Base-by-base conservation (phyloP, 208 protist genomes). In the Endotrypanum monterogeii region DNA sequence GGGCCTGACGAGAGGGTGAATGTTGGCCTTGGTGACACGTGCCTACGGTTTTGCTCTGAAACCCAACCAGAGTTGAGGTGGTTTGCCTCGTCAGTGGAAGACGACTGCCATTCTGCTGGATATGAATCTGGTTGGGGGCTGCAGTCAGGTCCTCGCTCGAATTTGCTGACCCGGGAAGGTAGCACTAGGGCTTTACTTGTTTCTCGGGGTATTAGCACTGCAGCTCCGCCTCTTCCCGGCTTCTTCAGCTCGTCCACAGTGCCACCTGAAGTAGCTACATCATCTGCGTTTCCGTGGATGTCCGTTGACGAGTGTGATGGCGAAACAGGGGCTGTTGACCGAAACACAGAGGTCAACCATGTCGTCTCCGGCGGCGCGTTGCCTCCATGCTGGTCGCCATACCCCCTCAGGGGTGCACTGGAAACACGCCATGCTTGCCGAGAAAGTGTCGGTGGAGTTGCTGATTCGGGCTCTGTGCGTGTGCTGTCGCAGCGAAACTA, bases 201-300 rank as follows among this genome's bases (percentile, higher is more conserved):
- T 16, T 41, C 28, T n/a, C 32, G 14, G 9, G 57, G 32, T 20
- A 63, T 63, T 35, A 65, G 37, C 37, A 25, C 60, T 46, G 32
- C 3, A 23, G 23, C 60, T 48, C 60, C 60, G 60, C 37, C 37
- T 46, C 6, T 46, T 65, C 2, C 32, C 46, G 60, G 35, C 18
- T 37, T 65, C 35, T 28, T 44, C 23, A 65, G 60, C 18, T 65
- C 32, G 28, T 32, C 35, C 18, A 23, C 35, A 28, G 60, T 18
- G 60, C 60, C 60, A 46, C 37, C 35, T 30, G 32, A 48, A 39
- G 39, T 23, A 65, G 20, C 37, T 16, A 44, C 60, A 39, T 16
- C 60, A 11, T 39, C 60, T 44, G 60, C 60, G 60, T 65, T 46
- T 18, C 60, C 23, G 37, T 65, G 60, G 60, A 30, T 30, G 60